Percentiles rank a stretch among this genome's conserved stretches.
Evolutionary conservation across 768 basidiomycete genomes (phyloP).

Genomic region (Suillus tomentosus): DNA sequence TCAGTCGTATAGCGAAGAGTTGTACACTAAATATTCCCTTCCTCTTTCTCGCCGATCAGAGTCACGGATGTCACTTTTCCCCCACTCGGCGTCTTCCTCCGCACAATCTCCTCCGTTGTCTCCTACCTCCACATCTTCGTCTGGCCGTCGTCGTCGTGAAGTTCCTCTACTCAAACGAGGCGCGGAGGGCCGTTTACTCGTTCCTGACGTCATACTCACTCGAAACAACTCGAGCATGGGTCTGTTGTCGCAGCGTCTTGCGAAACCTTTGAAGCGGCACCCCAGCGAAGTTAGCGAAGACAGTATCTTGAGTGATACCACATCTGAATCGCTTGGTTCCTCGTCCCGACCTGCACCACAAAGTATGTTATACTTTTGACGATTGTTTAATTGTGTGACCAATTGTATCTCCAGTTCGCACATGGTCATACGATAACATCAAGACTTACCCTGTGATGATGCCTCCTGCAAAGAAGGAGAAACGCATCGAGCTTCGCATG

Average conservation of each 20-base stretch:
- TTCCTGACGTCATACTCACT: conserved; percentile 43
- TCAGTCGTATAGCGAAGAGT: conserved; percentile 43
- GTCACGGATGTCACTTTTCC: conserved; percentile 45
- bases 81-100: conserved; percentile 36
- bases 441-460: conserved; percentile 62
- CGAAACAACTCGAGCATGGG: conserved; percentile 39
- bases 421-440: conserved; percentile 78
- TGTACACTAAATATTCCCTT: conserved; percentile 57
- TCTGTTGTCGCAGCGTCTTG: conserved; percentile 28
- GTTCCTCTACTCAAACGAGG: conserved; percentile 57
- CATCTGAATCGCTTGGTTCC: conserved; percentile 24
- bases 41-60: conserved; percentile 59
- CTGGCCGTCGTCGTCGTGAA: conserved; percentile 45
- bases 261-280: conserved; percentile 42
- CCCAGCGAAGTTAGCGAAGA: conserved; percentile 43
- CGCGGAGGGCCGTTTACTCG: conserved; percentile 66
- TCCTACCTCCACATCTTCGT: conserved; percentile 32
- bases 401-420: conserved; percentile 47
- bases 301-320: conserved; percentile 31
- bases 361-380: conserved; percentile 41
- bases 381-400: conserved; percentile 9
- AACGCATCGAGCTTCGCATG: conserved; percentile 49
- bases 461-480: conserved; percentile 56
- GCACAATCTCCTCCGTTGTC: conserved; percentile 40
- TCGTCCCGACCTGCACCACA: conserved; percentile 48